Evolutionary conservation across 495 filamentous ascomycete genomes (phyloP).

Genomic region (Glonium stellatum): DNA sequence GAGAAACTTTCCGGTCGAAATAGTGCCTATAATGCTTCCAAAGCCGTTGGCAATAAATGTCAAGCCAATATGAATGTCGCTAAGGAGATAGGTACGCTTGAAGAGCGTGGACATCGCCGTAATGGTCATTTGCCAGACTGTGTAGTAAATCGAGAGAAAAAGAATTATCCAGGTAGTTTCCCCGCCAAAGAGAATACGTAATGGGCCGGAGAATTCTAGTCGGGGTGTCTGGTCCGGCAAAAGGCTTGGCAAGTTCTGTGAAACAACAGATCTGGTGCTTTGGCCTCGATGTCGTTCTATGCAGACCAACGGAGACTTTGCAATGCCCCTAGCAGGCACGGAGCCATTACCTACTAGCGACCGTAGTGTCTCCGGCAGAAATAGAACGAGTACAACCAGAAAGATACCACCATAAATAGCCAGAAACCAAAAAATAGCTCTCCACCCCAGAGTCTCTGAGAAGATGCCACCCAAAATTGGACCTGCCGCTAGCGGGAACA

Average conservation of each 20-base stretch:
- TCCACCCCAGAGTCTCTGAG: slow-evolving; percentile 48
- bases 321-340: slow-evolving; percentile 28
- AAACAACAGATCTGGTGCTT: not conserved
- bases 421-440: slow-evolving; percentile 53
- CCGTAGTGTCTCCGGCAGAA: slow-evolving; percentile 51
- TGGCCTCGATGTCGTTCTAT: slow-evolving; percentile 30
- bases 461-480: slow-evolving; percentile 52
- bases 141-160: slow-evolving; percentile 47
- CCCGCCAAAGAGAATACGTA: slow-evolving; percentile 33
- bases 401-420: slow-evolving; percentile 33
- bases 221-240: slow-evolving; percentile 22
- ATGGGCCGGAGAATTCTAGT: slow-evolving; percentile 38
- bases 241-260: not conserved
- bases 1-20: slow-evolving; percentile 43
- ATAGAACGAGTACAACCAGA: slow-evolving; percentile 37
- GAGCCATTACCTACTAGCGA: slow-evolving; percentile 47
- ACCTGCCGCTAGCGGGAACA: slow-evolving; percentile 45
- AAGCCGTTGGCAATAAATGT: slow-evolving; percentile 47
- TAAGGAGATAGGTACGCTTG: slow-evolving; percentile 38
- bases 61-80: slow-evolving; percentile 44
- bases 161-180: slow-evolving; percentile 35
- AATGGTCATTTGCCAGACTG: slow-evolving; percentile 53
- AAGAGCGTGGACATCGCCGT: slow-evolving; percentile 49
- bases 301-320: slow-evolving; percentile 34
- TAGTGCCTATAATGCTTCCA: slow-evolving; percentile 46